Base-by-base conservation (phyloP, 352 stramenopile genomes). In the Lagenidium giganteum region DNA sequence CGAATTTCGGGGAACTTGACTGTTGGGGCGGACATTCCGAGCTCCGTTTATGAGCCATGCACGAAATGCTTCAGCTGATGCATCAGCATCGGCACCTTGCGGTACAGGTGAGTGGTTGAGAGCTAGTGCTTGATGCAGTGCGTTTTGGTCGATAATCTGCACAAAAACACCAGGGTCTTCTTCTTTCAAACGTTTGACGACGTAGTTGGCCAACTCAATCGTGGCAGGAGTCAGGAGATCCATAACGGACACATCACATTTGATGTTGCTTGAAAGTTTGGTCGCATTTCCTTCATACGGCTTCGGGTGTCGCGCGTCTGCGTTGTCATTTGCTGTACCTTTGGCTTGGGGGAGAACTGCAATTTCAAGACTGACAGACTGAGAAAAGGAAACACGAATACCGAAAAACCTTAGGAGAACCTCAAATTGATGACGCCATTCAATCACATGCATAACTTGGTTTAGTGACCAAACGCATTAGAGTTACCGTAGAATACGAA, bases 211-310 rank as follows among this genome's bases (percentile, higher is more conserved):
- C 18, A 26, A 42, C 36, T 42, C 36, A 42, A 42, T 42, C 36
- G 18, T 42, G 36, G 36, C 17, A 42, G 36, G 36, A 42, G 36
- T 42, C 36, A 42, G 36, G 36, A 42, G 36, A 42, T 42, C 36
- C 36, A 28, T 42, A 28, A 42, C 17, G 36, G 36, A 42, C 18
- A 18, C 36, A 42, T 42, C 36, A 42, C 36, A 42, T 42, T 42
- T 27, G 17, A 42, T 42, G 36, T 26, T 42, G 36, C 36, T 42
- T 42, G 36, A 42, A n/a, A 42, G 36, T 42, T 42, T 42, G 36
- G 36, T 42, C 36, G 36, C 36, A 28, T 25, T 42, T 42, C 36
- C 36, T 26, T 42, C 7, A 42, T 42, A 9, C 36, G 20, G 36
- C 36, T 42, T 42, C 36, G 36, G 18, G 36, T 42, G 36, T 42